phyloP scores from a whole-genome alignment of 75 land plant genomes.

The Azolla pinnata region DNA sequence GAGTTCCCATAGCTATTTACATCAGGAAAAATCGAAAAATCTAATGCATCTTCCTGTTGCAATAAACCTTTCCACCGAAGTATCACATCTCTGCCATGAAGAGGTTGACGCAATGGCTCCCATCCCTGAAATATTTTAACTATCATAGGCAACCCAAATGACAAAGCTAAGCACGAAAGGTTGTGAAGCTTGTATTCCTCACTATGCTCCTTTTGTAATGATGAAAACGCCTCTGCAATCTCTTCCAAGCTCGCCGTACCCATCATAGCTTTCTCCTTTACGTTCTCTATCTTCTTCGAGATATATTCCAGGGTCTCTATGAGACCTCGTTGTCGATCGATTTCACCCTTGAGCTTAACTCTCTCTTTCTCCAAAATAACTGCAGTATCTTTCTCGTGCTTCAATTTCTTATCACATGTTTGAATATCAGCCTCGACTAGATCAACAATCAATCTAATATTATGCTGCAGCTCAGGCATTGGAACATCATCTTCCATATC shows the following conservation, averaged over 20 bases:
- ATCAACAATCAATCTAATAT: constrained; percentile 75
- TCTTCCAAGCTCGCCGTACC: constrained; percentile 61
- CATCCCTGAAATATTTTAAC: constrained; percentile 70
- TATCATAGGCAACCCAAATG: constrained; percentile 62
- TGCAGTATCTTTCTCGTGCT: constrained; percentile 45
- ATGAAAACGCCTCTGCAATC: constrained; percentile 42
- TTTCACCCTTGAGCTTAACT: constrained; percentile 42
- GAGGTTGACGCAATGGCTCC: constrained; percentile 83
- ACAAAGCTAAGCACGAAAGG: constrained; percentile 63
- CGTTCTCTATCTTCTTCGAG: constrained; percentile 23
- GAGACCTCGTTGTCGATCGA: constrained; percentile 43
- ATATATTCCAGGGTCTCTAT: constrained; percentile 56
- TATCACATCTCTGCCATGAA: constrained; percentile 53
- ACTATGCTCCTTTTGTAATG: constrained; percentile 27
- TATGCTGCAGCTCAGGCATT: constrained; percentile 95
- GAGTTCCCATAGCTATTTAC: constrained; percentile 12
- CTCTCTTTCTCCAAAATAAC: constrained; percentile 37
- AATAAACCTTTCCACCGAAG: constrained; percentile 56
- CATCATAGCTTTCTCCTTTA: constrained; percentile 27
- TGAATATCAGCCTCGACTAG: constrained; percentile 71
- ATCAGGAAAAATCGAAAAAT: constrained; percentile 32
- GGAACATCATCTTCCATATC: constrained; percentile 56
- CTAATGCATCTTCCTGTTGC: constrained; percentile 51
- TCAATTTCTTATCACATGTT: constrained; percentile 29
- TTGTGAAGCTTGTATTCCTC: constrained; percentile 80